These are phyloP conservation scores for Phylloporus rhodoxanthus DNA, from an alignment of 768 basidiomycete genomes.

Conservation along the genomic window DNA sequence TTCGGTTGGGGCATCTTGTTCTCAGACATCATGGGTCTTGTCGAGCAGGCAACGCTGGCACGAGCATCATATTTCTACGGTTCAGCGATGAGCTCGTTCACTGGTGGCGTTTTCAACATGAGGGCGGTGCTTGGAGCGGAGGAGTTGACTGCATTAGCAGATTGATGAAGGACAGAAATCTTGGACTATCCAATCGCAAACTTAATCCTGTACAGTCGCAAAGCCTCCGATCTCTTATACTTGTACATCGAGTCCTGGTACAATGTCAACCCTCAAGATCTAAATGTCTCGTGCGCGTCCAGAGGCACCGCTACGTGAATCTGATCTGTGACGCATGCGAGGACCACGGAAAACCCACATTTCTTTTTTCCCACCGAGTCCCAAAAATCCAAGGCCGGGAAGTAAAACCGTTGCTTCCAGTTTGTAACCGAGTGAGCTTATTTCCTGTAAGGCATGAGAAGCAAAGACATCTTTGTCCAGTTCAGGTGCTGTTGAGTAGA, in stretches of 20 bases:
- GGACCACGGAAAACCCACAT: constrained; percentile 58
- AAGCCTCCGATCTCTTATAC: constrained; percentile 2
- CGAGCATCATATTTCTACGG: constrained; percentile 36
- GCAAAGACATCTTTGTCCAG: constrained; percentile 52
- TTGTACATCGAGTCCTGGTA: constrained; percentile 8
- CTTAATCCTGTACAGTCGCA: not conserved
- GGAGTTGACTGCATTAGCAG: constrained; percentile 27
- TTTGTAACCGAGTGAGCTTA: constrained; percentile 51
- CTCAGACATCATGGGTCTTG: constrained; percentile 36
- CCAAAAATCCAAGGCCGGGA: constrained; percentile 35
- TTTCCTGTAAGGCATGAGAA: constrained; percentile 56
- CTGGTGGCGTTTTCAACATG: constrained; percentile 36
- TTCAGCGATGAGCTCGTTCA: constrained; percentile 35
- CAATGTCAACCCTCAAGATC: not conserved
- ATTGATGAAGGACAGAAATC: constrained; percentile 19
- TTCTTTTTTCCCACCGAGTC: constrained; percentile 44
- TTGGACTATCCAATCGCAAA: not conserved
- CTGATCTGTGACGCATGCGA: constrained; percentile 25
- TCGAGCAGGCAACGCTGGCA: constrained; percentile 36
- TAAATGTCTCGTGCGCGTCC: constrained; percentile 14
- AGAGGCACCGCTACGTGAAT: constrained; percentile 22
- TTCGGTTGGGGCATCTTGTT: constrained; percentile 38
- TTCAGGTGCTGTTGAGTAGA: constrained; percentile 30
- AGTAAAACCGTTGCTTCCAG: constrained; percentile 66
- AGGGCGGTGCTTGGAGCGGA: constrained; percentile 33